Percentiles rank a stretch among this genome's conserved stretches.
These are phyloP conservation scores for Nothopassalora personata DNA, from an alignment of 2,329 filamentous ascomycete genomes.

Conservation along the genomic window DNA sequence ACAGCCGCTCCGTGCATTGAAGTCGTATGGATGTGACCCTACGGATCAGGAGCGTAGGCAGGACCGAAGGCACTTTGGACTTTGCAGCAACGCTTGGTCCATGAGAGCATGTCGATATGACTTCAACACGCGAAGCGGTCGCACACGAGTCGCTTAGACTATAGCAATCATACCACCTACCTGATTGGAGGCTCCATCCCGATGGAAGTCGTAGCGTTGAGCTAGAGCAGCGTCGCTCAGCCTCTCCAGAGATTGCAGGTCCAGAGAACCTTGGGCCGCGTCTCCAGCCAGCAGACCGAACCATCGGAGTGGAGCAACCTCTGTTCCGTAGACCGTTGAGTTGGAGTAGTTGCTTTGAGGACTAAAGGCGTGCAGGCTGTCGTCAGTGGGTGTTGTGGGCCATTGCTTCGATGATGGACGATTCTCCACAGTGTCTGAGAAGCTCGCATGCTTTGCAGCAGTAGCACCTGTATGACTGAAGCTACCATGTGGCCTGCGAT, in stretches of 20 bases:
- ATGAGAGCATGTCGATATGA: background rate
- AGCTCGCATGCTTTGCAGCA: slow-evolving; percentile 5
- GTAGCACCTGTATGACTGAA: background rate
- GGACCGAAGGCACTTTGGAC: background rate
- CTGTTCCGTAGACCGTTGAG: slow-evolving; percentile 30
- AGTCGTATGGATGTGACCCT: background rate
- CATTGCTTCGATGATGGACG: slow-evolving; percentile 12
- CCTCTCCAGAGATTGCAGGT: slow-evolving; percentile 21
- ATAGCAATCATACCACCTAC: background rate
- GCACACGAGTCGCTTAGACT: background rate
- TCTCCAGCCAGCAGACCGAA: slow-evolving; percentile 46
- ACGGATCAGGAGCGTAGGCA: background rate
- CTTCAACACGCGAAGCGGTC: background rate
- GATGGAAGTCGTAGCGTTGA: slow-evolving; percentile 20
- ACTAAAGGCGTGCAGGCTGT: slow-evolving; percentile 19
- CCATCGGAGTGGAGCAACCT: slow-evolving; percentile 45
- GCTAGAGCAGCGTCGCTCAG: slow-evolving; percentile 23
- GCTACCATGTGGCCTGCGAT: background rate
- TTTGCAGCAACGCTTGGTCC: background rate
- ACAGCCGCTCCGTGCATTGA: background rate
- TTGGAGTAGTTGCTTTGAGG: slow-evolving; percentile 26
- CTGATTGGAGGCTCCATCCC: slow-evolving; percentile 9
- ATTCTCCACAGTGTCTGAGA: slow-evolving; percentile 2
- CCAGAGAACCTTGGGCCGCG: slow-evolving; percentile 30
- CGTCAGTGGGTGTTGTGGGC: slow-evolving; percentile 14